Evolutionary conservation across 306 rosid species (phyloP).

Genomic region (Phaseolus lunatus): DNA sequence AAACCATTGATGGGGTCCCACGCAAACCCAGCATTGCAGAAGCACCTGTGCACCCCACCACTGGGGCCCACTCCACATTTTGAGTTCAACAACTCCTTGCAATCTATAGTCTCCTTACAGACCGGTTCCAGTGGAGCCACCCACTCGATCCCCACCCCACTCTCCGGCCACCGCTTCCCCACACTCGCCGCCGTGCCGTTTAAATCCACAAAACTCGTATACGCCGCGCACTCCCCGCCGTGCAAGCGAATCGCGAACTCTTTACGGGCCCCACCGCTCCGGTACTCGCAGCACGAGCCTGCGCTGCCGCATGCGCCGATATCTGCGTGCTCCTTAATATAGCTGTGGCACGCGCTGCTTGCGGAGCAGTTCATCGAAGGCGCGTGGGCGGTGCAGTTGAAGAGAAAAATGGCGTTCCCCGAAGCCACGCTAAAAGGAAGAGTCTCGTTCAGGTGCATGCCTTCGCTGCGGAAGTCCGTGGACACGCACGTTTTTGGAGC

Average conservation of each 20-base stretch:
- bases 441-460: constrained; percentile 49
- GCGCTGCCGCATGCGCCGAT: constrained; percentile 17
- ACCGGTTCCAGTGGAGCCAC: constrained; percentile 48
- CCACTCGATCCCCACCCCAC: constrained; percentile 62
- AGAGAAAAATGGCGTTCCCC: constrained; percentile 48
- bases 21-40: constrained; percentile 53
- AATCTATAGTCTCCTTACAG: constrained; percentile 48
- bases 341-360: constrained; percentile 49
- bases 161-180: constrained; percentile 52
- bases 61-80: constrained; percentile 53
- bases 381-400: constrained; percentile 50
- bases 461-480: constrained; percentile 46
- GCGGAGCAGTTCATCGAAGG: constrained; percentile 45
- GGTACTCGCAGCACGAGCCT: constrained; percentile 46
- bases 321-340: constrained; percentile 38
- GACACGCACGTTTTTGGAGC: constrained; percentile 40
- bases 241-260: constrained; percentile 33
- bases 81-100: constrained; percentile 53
- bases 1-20: constrained; percentile 54
- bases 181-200: constrained; percentile 6
- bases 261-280: constrained; percentile 27
- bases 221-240: constrained; percentile 53
- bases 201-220: constrained; percentile 53
- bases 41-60: constrained; percentile 46
- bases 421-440: constrained; percentile 47